phyloP scores from a whole-genome alignment of 345 rosid genomes.

The Erucastrum elatum region DNA sequence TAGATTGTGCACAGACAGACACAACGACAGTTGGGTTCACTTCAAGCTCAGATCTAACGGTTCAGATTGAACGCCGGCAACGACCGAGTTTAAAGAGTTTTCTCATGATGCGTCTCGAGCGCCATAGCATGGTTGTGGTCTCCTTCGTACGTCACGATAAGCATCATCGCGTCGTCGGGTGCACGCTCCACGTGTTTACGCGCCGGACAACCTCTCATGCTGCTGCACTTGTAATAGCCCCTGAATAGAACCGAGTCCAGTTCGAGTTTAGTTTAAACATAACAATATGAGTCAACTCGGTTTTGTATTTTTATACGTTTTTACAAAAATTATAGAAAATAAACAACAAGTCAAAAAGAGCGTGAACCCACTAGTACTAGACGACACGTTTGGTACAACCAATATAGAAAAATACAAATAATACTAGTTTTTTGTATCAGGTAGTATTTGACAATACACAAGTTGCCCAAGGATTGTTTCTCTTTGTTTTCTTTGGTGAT shows the following conservation, averaged over 20 bases:
- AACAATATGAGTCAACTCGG: conserved; percentile 11
- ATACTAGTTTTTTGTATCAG: neutral
- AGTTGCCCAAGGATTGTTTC: neutral
- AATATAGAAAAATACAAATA: conserved; percentile 10
- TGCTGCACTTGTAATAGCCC: conserved; percentile 95
- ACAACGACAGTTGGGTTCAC: conserved; percentile 14
- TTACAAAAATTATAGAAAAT: neutral
- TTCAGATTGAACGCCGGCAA: neutral
- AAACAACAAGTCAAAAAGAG: conserved; percentile 31
- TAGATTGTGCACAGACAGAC: conserved; percentile 9
- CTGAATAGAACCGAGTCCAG: conserved; percentile 41
- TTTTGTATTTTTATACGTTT: neutral
- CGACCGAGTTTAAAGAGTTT: conserved; percentile 39
- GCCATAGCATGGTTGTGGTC: conserved; percentile 72
- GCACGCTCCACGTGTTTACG: conserved; percentile 95
- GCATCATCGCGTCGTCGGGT: conserved; percentile 69
- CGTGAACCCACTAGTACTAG: conserved; percentile 35
- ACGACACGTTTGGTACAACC: conserved; percentile 34
- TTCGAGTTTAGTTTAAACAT: neutral
- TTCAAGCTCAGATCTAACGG: conserved; percentile 16
- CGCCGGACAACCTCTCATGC: conserved; percentile 87
- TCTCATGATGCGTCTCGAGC: conserved; percentile 47
- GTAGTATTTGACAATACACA: conserved; percentile 31
- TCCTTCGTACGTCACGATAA: conserved; percentile 84
- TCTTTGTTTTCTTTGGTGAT: neutral